These are phyloP conservation scores for Liquidambar formosana DNA, from an alignment of 164 flowering plant species.

Conservation along the genomic window DNA sequence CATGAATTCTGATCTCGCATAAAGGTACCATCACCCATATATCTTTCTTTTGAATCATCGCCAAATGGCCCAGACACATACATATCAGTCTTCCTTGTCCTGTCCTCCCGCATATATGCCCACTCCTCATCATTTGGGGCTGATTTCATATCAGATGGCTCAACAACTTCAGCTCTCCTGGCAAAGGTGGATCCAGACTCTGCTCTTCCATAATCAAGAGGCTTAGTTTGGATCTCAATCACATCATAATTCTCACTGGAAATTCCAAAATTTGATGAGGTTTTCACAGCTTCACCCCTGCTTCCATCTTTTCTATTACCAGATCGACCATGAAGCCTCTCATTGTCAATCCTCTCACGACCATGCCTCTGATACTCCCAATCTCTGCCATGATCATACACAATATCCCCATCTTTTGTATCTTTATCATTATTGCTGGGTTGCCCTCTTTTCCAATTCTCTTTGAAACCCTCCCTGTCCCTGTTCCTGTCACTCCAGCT, in stretches of 20 bases:
- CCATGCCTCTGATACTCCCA: slow-evolving; percentile 79
- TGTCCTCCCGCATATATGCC: slow-evolving; percentile 51
- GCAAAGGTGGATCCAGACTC: slow-evolving; percentile 51
- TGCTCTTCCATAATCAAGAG: slow-evolving; percentile 72
- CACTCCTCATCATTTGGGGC: slow-evolving; percentile 60
- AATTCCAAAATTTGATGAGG: slow-evolving; percentile 67
- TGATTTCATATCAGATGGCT: slow-evolving; percentile 44
- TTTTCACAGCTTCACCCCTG: slow-evolving; percentile 72
- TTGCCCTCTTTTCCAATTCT: slow-evolving; percentile 71
- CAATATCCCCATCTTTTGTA: slow-evolving; percentile 46
- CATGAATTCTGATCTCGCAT: slow-evolving; percentile 47
- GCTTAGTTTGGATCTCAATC: slow-evolving; percentile 78
- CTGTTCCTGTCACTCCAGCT: slow-evolving; percentile 63
- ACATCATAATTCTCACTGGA: slow-evolving; percentile 75
- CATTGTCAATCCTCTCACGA: slow-evolving; percentile 69
- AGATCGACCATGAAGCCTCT: slow-evolving; percentile 63
- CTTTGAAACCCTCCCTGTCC: slow-evolving; percentile 69
- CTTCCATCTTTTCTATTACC: slow-evolving; percentile 68
- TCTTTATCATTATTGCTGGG: slow-evolving; percentile 53
- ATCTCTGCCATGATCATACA: slow-evolving; percentile 67
- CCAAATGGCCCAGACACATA: slow-evolving; percentile 36
- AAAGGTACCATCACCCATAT: slow-evolving; percentile 51
- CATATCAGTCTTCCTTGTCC: slow-evolving; percentile 41
- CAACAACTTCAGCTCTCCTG: slow-evolving; percentile 47
- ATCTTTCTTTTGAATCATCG: slow-evolving; percentile 64